Conservation (phyloP, 164 flowering plant species). For the Stephania yunnanensis region DNA sequence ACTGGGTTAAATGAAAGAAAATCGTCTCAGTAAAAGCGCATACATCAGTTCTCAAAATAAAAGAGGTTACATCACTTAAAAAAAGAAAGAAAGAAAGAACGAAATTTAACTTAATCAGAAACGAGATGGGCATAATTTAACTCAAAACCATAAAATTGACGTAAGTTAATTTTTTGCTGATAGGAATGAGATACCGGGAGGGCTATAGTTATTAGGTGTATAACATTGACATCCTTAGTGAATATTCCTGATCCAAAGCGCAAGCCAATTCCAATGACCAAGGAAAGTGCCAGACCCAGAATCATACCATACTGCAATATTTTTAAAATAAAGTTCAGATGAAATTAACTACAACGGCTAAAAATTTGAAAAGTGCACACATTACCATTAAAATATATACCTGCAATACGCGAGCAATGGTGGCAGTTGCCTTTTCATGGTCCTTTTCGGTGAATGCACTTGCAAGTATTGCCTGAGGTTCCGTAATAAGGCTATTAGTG, state of each 20-base stretch:
- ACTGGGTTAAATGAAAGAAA: slow-evolving; percentile 35
- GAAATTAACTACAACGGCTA: neutral
- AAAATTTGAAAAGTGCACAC: neutral
- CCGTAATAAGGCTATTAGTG: neutral
- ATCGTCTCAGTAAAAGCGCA: neutral
- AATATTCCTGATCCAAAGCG: slow-evolving; percentile 56
- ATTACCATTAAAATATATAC: slow-evolving; percentile 23
- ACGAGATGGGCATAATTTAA: neutral
- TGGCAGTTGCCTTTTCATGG: slow-evolving; percentile 48
- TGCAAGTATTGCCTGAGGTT: slow-evolving; percentile 75
- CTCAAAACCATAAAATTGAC: no score
- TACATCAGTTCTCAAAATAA: no score
- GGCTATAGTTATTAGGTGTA: slow-evolving; percentile 50
- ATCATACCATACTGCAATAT: slow-evolving; percentile 65
- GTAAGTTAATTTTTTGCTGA: neutral
- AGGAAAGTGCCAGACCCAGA: slow-evolving; percentile 54
- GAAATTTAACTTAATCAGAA: neutral
- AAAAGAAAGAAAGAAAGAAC: no score
- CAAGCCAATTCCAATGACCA: slow-evolving; percentile 60
- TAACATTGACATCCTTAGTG: slow-evolving; percentile 51
- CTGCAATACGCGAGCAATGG: slow-evolving; percentile 80
- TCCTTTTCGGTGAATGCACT: slow-evolving; percentile 78
- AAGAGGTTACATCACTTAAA: no score
- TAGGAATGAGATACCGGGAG: slow-evolving; percentile 45
- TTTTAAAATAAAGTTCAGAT: neutral